Base-by-base conservation (phyloP, 1,139 yeast species). In the Hyphopichia fennica region DNA sequence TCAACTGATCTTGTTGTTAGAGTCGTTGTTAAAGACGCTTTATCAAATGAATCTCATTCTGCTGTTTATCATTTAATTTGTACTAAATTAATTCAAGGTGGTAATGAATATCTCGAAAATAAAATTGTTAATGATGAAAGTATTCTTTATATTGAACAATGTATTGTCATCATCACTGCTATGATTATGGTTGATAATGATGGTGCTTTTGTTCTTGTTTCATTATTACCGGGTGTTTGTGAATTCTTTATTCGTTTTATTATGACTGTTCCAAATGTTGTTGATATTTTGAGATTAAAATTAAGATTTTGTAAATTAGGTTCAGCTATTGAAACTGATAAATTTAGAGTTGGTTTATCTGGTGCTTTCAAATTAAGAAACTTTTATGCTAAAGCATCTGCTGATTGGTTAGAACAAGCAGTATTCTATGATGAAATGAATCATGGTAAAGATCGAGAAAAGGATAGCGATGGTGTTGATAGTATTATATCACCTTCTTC, bases 361-460 rank as follows among this genome's bases (percentile, higher is more conserved):
- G 89, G 91, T 35, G 86, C 84, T 32, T 74, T 74, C 49, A 69
- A 69, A 40, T 50, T 77, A 14, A 78, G 93, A 51, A 87, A 86
- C 56, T 65, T 65, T 37, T 78, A 81, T 62, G 79, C 89, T 3
- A 76, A 81, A 49, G 60, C 75, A 9, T 75, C 79, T 5, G 76
- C 82, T 16, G 84, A 78, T 35, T 87, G 95, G 91, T 72, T 88
- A 42, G 90, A 83, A 46, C 67, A 68, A 38, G 77, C 88, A 0
- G 72, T 75, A 10, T 66, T 70, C 48, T 62, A 50, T 42, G 67
- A 59, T 13, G 62, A 64, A 32, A 51, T 42, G 13, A 39, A 33
- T 4, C 35, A 33, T 9, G 33, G 38, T 10, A 40, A 36, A 15
- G 48, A 45, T 25, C 16, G 13, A 28, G 41, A 39, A 13, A 28